Evolutionary conservation across 2,329 filamentous ascomycete genomes (phyloP), one percentile per base, ranked within the genome.

Genomic region (Aspergillus tamarii): DNA sequence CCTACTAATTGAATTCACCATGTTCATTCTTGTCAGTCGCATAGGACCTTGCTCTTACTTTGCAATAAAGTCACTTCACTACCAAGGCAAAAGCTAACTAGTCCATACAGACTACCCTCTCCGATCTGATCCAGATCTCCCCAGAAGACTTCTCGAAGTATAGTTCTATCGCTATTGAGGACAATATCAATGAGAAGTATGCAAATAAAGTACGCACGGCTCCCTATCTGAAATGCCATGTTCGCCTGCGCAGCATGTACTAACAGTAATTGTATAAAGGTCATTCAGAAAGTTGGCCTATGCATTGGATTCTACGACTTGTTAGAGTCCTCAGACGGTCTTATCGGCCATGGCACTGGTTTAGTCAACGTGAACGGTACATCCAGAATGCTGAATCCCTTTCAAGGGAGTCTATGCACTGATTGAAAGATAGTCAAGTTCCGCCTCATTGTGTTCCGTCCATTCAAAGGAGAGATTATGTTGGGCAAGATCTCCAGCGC

Each of bases 111-210:
- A 95, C 93, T 50, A 97, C 95, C 70, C 89, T 99, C 72, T 90
- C 93, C 71, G 95, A 99, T 83, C 85, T 99, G 71, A 93, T 99
- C 70, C 92, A 96, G 80, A 96, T 99, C 80, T 86, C 88, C 36
- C 95, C 95, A 1, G 87, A 92, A 73, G 92, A 97, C 76, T 97
- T 98, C 75, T 86, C 89, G 65, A 95, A 95, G 78, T 79, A 80
- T 68, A 96, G 92, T 74, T 86, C 88, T 36, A 87, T 93, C 67
- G 93, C 93, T 1, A 92, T 99, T 67, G 93, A 97, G 80, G 94
- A 99, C 81, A 95, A 95, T 73, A 95, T 99, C 81, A 98, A 99
- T 77, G 86, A 89, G 67, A 99, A 99, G 81, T 99, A 97, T 79
- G 89, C 94, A 64, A 97, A 99, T 81, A 95, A 94, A 80, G 90